Percentiles rank a stretch among this genome's conserved stretches.
phyloP scores from a whole-genome alignment of 2,329 filamentous ascomycete species.

The Westerdykella ornata region DNA sequence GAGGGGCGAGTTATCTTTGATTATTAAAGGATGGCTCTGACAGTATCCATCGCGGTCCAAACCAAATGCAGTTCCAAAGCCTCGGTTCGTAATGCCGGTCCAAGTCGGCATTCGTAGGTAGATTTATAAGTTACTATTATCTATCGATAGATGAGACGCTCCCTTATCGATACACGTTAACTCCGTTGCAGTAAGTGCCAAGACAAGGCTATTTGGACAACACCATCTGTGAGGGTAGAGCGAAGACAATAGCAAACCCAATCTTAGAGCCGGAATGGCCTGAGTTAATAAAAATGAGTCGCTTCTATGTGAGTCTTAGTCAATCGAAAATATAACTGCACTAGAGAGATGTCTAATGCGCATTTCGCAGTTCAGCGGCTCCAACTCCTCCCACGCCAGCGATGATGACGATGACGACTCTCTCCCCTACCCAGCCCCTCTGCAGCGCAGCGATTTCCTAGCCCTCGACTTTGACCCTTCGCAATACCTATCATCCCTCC shows the following conservation, averaged over 20 bases:
- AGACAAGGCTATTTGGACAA: background rate
- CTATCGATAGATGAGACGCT: too few species aligned
- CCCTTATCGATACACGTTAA: slow-evolving; percentile 19
- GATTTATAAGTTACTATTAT: too few species aligned
- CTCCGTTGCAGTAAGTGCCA: background rate
- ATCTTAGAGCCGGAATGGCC: slow-evolving; percentile 7
- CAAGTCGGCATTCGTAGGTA: slow-evolving; percentile 1
- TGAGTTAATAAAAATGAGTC: slow-evolving; percentile 38
- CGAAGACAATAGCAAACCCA: too few species aligned
- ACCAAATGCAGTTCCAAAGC: slow-evolving; percentile 11
- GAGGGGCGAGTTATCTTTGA: slow-evolving; percentile 4
- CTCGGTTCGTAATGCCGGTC: slow-evolving; percentile 18
- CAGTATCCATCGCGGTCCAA: slow-evolving; percentile 3
- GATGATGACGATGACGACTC: slow-evolving; percentile 57
- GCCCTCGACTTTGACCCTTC: slow-evolving; percentile 67
- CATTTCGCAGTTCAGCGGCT: slow-evolving; percentile 13
- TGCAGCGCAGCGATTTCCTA: slow-evolving; percentile 78
- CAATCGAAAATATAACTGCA: too few species aligned
- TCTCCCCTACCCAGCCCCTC: slow-evolving; percentile 80
- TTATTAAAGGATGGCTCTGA: slow-evolving; percentile 17
- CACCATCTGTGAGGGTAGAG: too few species aligned
- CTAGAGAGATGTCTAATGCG: background rate
- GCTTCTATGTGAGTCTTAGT: slow-evolving; percentile 41
- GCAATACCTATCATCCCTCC: slow-evolving; percentile 73
- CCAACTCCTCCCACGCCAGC: slow-evolving; percentile 42